These are phyloP conservation scores for Eimeria sp. DNA, from an alignment of 169 alveolate species.

Conservation along the genomic window DNA sequence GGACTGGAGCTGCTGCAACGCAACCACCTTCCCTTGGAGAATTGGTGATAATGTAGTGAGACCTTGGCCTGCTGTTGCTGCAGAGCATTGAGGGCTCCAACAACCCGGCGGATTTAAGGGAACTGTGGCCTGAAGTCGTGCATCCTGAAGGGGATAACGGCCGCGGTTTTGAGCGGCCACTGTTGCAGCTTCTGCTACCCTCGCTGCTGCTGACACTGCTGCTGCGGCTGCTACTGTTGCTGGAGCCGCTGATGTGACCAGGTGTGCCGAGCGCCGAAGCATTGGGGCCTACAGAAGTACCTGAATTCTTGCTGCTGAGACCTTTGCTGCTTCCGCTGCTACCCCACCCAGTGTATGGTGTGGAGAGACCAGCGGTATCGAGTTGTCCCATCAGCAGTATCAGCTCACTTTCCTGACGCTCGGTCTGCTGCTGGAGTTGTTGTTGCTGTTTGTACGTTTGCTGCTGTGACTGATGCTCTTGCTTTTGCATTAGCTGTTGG, in stretches of 20 bases:
- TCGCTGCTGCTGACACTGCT: neutral
- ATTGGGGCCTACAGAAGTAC: neutral
- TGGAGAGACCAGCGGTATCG: neutral
- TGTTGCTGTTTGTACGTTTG: neutral
- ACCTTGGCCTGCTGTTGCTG: neutral
- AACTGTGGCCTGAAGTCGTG: neutral
- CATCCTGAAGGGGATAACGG: neutral
- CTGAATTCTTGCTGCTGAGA: neutral
- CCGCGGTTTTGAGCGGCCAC: neutral
- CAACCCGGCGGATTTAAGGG: neutral
- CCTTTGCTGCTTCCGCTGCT: conserved; percentile 25
- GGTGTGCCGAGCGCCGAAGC: neutral
- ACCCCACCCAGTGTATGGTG: neutral
- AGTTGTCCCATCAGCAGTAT: neutral
- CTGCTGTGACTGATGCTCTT: neutral
- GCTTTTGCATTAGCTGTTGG: neutral
- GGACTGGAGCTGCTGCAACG: neutral
- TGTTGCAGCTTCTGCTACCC: conserved; percentile 4
- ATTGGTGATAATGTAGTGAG: neutral
- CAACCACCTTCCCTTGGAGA: neutral
- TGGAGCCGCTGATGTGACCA: conserved; percentile 12
- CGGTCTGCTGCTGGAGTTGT: neutral
- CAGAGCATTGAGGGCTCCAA: neutral
- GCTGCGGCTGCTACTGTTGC: neutral
- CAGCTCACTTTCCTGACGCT: neutral